These are phyloP conservation scores for Senecio squalidus DNA, from an alignment of 140 eudicot genomes.

Conservation along the genomic window DNA sequence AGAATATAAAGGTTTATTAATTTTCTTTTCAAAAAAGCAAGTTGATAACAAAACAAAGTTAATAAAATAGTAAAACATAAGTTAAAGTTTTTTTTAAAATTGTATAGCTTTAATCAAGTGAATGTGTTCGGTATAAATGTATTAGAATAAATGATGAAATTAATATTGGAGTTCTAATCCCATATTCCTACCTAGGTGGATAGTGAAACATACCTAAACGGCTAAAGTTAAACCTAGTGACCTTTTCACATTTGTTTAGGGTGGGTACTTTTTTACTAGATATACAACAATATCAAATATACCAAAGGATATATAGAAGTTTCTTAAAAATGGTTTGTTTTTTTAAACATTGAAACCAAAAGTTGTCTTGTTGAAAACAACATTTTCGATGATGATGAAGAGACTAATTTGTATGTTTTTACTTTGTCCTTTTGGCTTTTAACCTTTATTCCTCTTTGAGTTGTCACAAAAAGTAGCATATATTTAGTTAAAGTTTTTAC, in stretches of 20 bases:
- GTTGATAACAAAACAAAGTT: too few species aligned
- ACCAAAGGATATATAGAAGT: conserved; percentile 19
- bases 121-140: too few species aligned
- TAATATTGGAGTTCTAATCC: background rate
- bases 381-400: conserved; percentile 22
- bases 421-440: conserved; percentile 14
- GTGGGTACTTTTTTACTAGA: conserved; percentile 8
- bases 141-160: background rate
- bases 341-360: conserved; percentile 11
- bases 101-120: too few species aligned
- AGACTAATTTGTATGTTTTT: conserved; percentile 10
- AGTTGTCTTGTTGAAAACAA: conserved; percentile 26
- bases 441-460: conserved; percentile 9
- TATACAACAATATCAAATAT: conserved; percentile 9
- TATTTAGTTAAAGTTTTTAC: too few species aligned
- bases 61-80: too few species aligned
- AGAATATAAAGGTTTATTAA: too few species aligned
- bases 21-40: too few species aligned
- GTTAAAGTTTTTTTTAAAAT: too few species aligned
- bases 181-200: background rate
- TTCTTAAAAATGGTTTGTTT: conserved; percentile 20
- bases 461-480: background rate
- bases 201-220: background rate
- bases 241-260: background rate
- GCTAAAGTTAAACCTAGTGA: background rate